Conservation (phyloP, 1,284 basidiomycete genomes). For the Tilletia setariae region DNA sequence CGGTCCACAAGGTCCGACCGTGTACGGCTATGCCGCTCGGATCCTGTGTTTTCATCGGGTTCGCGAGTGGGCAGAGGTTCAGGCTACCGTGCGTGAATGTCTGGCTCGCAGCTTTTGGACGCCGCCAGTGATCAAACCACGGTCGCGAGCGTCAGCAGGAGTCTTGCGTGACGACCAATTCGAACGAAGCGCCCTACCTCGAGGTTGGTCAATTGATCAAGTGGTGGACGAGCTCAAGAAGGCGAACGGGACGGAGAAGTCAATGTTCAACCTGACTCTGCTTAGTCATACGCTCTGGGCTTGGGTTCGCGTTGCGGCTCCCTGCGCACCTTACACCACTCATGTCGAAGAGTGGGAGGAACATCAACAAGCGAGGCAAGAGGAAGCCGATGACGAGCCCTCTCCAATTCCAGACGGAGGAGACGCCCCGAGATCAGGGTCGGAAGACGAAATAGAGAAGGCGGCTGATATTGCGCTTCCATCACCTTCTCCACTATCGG, state of each 20-base stretch:
- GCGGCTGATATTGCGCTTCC: not conserved
- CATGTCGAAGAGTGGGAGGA: not conserved
- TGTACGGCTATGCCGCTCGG: not conserved
- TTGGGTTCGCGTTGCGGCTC: slow-evolving; percentile 3
- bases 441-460: not conserved
- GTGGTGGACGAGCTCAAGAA: not conserved
- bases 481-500: not conserved
- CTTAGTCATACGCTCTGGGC: not conserved
- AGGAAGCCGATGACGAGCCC: not conserved
- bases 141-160: not conserved
- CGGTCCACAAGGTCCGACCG: not conserved
- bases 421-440: not conserved
- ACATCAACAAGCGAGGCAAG: not conserved
- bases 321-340: slow-evolving; percentile 2
- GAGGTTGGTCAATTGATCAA: not conserved
- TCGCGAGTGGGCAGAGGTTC: slow-evolving; percentile 5
- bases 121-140: not conserved
- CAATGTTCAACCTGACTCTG: not conserved
- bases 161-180: not conserved
- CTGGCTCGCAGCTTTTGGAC: not conserved
- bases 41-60: slow-evolving; percentile 3
- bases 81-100: slow-evolving; percentile 8
- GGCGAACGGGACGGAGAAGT: not conserved
- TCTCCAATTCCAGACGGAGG: not conserved
- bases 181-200: not conserved